Evolutionary conservation across 2,329 filamentous ascomycete genomes (phyloP), one percentile per base, ranked within the genome.

Genomic region (Aspergillus chevalieri): DNA sequence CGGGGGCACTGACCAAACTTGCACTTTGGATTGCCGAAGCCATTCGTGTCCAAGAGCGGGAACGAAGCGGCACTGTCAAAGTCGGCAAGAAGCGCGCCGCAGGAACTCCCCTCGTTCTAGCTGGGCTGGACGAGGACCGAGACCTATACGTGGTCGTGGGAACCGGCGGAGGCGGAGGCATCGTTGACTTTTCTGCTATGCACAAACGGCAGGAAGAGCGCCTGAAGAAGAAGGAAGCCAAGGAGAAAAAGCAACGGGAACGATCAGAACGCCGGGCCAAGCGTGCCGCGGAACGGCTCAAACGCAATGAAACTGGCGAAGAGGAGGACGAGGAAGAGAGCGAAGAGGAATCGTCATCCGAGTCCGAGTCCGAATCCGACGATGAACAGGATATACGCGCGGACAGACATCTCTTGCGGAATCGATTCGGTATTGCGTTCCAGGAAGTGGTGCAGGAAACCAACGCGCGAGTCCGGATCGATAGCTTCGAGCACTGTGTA

Each of bases 401-500:
- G 33, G 79, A 80, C 44, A 81, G 81, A 53, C 84, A 86, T 0
- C 86, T 87, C 47, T 86, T 91, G 1, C 74, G 88, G 47, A 98
- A 97, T 70, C 83, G 87, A 45, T 98, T 98, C 63, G 93, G 93
- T 6, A 90, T 86, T 61, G 92, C 93, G 3, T 98, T 98, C 68
- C 90, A 96, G 66, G 90, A 95, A 64, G 93, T 97, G 0, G 87
- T 95, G 2, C 82, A 86, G 46, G 89, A 96, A 75, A 97, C 92
- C 14, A 93, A 85, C 51, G 89, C 92, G 0, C 75, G 91, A 14
- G 90, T 97, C 17, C 78, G 90, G 52, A 94, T 96, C 65, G 93
- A 98, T 70, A 94, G 88, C 68, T 98, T 98, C 63, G 93, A 98
- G 71, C 89, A 95, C 67, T 95, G 89, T 63, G 93, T 97, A 6